Evolutionary conservation across 768 basidiomycete species (phyloP).

Genomic region (Fistulinella prunicolor): DNA sequence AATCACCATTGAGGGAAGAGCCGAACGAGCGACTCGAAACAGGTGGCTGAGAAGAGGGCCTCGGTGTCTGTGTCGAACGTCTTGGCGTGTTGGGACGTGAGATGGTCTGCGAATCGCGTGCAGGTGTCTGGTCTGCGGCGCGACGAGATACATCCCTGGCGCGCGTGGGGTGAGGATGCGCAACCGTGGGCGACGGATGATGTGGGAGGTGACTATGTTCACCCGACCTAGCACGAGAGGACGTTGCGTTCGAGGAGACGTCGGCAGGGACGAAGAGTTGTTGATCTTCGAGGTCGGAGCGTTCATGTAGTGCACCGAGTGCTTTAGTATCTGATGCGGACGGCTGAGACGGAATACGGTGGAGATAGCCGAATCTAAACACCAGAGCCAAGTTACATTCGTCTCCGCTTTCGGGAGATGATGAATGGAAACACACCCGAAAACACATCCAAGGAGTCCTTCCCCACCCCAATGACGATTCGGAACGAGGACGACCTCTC

Average conservation of each 20-base stretch:
- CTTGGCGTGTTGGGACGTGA: constrained; percentile 28
- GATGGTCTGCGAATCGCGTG: constrained; percentile 19
- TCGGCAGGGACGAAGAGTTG: constrained; percentile 76
- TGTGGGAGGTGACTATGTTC: constrained; percentile 10
- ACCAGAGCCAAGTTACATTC: background rate
- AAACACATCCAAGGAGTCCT: constrained; percentile 91
- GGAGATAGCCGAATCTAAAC: constrained; percentile 80
- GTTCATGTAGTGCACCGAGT: constrained; percentile 54
- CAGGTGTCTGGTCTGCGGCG: constrained; percentile 6
- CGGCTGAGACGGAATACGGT: constrained; percentile 84
- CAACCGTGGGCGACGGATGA: constrained; percentile 18
- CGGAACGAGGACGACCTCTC: constrained; percentile 92
- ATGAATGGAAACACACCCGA: constrained; percentile 60
- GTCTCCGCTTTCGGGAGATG: background rate
- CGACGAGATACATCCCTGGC: constrained; percentile 20
- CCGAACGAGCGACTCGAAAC: constrained; percentile 34
- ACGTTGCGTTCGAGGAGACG: constrained; percentile 19
- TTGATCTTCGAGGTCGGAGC: constrained; percentile 57
- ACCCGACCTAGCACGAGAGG: background rate
- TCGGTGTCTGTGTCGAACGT: constrained; percentile 26
- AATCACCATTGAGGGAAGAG: constrained; percentile 48
- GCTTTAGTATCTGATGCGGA: constrained; percentile 53
- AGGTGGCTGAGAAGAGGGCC: constrained; percentile 31
- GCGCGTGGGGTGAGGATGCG: constrained; percentile 30
- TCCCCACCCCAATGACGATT: constrained; percentile 98